Conservation (phyloP, 768 basidiomycete species). For the Collybia sp. region DNA sequence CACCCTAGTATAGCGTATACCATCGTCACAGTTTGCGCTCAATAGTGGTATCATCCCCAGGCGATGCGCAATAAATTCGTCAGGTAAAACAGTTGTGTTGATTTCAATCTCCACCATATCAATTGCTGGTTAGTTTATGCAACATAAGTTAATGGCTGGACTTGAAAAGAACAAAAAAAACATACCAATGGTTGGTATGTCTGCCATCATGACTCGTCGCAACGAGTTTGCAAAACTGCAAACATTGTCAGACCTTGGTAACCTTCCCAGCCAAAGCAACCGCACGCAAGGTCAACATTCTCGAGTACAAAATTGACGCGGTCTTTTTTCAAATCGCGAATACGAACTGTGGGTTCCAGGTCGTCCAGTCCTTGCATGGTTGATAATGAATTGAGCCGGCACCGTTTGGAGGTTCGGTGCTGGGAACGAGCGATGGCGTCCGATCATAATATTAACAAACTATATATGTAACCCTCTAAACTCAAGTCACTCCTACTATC, state of each 20-base stretch:
- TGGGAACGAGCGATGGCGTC: background rate
- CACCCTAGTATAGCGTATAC: slow-evolving; percentile 75
- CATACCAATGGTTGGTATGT: slow-evolving; percentile 93
- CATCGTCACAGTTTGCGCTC: slow-evolving; percentile 85
- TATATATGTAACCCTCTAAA: too few relatives aligned
- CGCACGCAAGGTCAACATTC: slow-evolving; percentile 95
- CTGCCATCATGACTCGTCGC: slow-evolving; percentile 91
- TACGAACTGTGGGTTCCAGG: slow-evolving; percentile 69
- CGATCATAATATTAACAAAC: background rate
- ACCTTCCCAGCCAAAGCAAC: slow-evolving; percentile 5
- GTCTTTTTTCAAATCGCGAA: slow-evolving; percentile 81
- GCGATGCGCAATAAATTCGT: slow-evolving; percentile 96
- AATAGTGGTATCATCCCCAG: slow-evolving; percentile 91
- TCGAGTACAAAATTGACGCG: slow-evolving; percentile 88
- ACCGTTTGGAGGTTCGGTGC: too few relatives aligned
- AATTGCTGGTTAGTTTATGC: slow-evolving; percentile 58
- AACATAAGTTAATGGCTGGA: background rate
- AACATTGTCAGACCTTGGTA: slow-evolving; percentile 3
- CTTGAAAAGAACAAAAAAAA: slow-evolving; percentile 8
- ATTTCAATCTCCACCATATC: slow-evolving; percentile 92
- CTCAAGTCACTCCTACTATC: too few relatives aligned
- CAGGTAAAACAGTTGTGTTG: slow-evolving; percentile 91
- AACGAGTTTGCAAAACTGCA: slow-evolving; percentile 89
- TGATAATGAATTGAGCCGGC: background rate
- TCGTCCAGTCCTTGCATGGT: slow-evolving; percentile 38